Base-by-base conservation (phyloP, 306 rosid genomes). In the Lotus japonicus region DNA sequence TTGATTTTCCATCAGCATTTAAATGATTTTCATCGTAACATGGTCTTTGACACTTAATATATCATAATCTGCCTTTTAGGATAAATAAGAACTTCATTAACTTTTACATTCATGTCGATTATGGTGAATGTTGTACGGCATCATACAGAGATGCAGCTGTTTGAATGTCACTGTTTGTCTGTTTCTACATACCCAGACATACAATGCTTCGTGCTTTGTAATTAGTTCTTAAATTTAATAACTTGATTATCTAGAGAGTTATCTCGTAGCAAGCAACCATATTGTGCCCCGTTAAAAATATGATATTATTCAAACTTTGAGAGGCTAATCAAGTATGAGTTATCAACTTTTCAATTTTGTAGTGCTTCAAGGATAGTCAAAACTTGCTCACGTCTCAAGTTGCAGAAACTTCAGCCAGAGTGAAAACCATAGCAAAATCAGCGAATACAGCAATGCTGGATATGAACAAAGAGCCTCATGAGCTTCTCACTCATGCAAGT, bases 391-490 rank as follows among this genome's bases (percentile, higher is more conserved):
- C 52, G 1, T 74, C 81, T 73, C 83, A 9, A 70, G 64, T 63
- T 62, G 81, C 78, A 55, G 15, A 15, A 41, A 36, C 66, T 77
- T 78, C 84, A 42, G 73, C 72, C 63, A 72, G 79, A 64, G 85
- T 81, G 52, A 87, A 78, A 55, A 73, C 11, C 39, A 73, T 78
- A 42, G 77, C 73, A 44, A 66, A 46, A 60, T 35, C 55, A 16
- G 58, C 9, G 57, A 77, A 52, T 69, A 49, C 65, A 53, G 63
- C 21, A 14, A 60, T 83, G 55, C 85, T 59, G 12, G 91, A 82
- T 78, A 85, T 82, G 53, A 87, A 89, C 68, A 68, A 78, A 73
- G 86, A 70, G 70, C 87, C 79, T 75, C 71, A 74, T 18, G 76
- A 82, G 46, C 62, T 64, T 56, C 83, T 72, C 44, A 57, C 71